These are phyloP conservation scores for Ormosia emarginata DNA, from an alignment of 306 rosid genomes.

Conservation along the genomic window DNA sequence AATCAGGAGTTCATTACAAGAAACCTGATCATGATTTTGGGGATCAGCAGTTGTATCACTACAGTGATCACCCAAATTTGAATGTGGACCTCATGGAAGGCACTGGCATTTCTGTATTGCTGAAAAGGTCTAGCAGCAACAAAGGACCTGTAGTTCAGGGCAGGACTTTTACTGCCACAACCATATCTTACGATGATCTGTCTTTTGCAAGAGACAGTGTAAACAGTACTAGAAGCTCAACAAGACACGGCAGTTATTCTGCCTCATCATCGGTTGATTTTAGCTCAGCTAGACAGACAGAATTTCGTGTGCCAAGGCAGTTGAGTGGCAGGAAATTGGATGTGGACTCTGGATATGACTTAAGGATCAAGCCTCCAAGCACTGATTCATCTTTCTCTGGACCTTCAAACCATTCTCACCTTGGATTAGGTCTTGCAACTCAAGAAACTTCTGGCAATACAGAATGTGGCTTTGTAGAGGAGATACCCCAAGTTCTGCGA, in stretches of 20 bases:
- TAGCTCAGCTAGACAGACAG: conserved; percentile 52
- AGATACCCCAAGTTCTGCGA: conserved; percentile 29
- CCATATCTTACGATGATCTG: conserved; percentile 55
- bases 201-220: conserved; percentile 60
- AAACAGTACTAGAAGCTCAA: conserved; percentile 64
- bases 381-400: conserved; percentile 39
- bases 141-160: conserved; percentile 71
- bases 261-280: conserved; percentile 74
- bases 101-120: conserved; percentile 78
- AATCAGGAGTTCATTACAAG: conserved; percentile 28
- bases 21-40: conserved; percentile 29
- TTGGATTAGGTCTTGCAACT: conserved; percentile 32
- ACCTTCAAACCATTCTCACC: conserved; percentile 40
- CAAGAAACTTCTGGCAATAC: conserved; percentile 33
- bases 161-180: conserved; percentile 61
- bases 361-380: conserved; percentile 39
- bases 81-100: conserved; percentile 59
- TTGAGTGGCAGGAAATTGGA: conserved; percentile 54
- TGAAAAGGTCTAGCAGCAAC: conserved; percentile 73
- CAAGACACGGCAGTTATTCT: conserved; percentile 68
- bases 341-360: conserved; percentile 44
- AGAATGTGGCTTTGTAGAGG: conserved; percentile 33
- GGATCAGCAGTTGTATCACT: conserved; percentile 40
- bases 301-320: conserved; percentile 57
- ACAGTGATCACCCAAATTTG: conserved; percentile 37